Base-by-base conservation (phyloP, 2,329 filamentous ascomycete genomes). In the Epichloe bromicola region DNA sequence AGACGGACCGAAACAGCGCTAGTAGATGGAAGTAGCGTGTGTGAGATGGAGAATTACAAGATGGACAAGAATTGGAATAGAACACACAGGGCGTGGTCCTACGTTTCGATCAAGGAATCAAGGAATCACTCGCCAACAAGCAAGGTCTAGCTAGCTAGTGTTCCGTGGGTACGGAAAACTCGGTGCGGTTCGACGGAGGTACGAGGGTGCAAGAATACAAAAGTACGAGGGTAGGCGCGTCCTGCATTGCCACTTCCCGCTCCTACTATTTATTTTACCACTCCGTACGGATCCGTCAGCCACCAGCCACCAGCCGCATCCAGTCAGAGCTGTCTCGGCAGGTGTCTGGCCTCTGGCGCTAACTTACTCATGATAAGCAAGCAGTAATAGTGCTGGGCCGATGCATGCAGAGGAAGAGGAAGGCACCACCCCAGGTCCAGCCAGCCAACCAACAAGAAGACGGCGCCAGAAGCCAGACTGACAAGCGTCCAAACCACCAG, bases 341-440 rank as follows among this genome's bases (percentile, higher is more conserved):
- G 26, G 23, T 2, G 6, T 26, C 37, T 49, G 26, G 38, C 3
- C 19, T 11, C 30, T 43, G 47, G 47, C 26, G 30, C 47, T 37
- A 49, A 23, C 23, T 26, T 10, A 11, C 3, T 26, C 1, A 26
- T 7, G 23, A 12, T 6, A 42, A 23, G 40, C 20, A 42, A 19
- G n/a, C 36, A 38, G 36, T 26, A 26, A 26, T 26, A 42, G 23
- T 33, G 26, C 26, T 34, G 23, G 23, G 20, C 41, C n/a, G 33
- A 36, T 49, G 48, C 40, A 43, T 49, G 39, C 48, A 40, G 48
- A 43, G 48, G 30, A 34, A 38, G 48, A 30, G 26, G 26, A 30
- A 19, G 17, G 39, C 36, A 38, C 39, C 39, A 42, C 23, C 23
- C 26, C 8, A 30, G 26, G 26, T 30, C 26, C 2, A 8, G 23